Evolutionary conservation across 129 eudicot genomes (phyloP), one percentile per base, ranked within the genome.

Genomic region (Sambucus nigra): DNA sequence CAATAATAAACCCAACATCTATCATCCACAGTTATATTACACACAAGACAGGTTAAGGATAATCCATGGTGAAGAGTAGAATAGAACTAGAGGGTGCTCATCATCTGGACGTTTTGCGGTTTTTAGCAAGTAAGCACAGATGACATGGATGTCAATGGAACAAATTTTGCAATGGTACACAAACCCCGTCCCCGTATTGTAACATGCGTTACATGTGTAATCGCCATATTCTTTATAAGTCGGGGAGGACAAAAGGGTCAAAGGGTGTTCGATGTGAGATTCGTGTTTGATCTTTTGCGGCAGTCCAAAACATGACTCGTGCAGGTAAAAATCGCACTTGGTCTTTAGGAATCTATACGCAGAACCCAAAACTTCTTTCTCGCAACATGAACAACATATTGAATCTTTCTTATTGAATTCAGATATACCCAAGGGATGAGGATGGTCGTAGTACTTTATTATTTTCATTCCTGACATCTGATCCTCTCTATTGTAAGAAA

Each of bases 151-250:
- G 61, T 80, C 83, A 42, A 61, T 80, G 5, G 56, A 22, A 38
- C 95, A 86, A n/a, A 68, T n/a, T 9, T 75, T 39, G 57, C 95
- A 81, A 25, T 71, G 80, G 69, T 80, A 86, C 26, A 57, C 72
- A 15, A 75, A 81, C 1, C 70, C 83, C 15, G 67, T 60, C 9
- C 95, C 84, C 5, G 66, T 78, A 15, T 66, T 71, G 25, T 48
- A 68, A 41, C 95, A 86, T 0, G 87, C 95, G 25, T 65, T 64
- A 62, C 95, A 86, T 13, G 78, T 70, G 49, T 78, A 81, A 21
- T 71, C 74, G 4, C 59, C 18, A 16, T 57, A n/a, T n/a, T n/a
- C 45, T 21, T 28, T 23, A 51, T 64, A 50, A 28, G 47, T 2
- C 4, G 63, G 25, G 3, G 66, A 38, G n/a, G 80, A 65, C 32